Base-by-base conservation (phyloP, 2,329 filamentous ascomycete genomes). In the Talaromyces atroroseus region DNA sequence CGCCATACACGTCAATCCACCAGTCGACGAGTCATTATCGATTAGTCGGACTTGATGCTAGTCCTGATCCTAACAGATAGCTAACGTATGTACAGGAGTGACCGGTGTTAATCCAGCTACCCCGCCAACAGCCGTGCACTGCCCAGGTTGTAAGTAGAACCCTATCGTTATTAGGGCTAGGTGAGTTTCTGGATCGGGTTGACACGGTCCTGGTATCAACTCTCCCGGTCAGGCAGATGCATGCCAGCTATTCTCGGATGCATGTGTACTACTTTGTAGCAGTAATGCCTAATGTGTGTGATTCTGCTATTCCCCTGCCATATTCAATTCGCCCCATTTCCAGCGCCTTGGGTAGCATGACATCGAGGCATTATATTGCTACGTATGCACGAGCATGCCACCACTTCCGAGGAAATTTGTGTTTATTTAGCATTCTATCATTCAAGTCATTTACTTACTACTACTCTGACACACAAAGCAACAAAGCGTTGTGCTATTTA, bases 261-360 rank as follows among this genome's bases (percentile, higher is more conserved):
- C 12, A 2, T 38, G 16, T 20, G 36, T 18, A 40, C 12, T 40
- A 18, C 5, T 16, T 16, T 36, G 32, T 36, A 32, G 4, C 7
- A 36, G 32, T 36, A 36, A 12, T 36, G 32, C 32, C 32, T 36
- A 36, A 36, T 36, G 11, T 3, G 14, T 16, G 32, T 16, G 16
- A 2, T 3, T 36, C 32, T 36, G 14, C 32, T 36, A 36, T 16
- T 36, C 32, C 8, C 12, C 32, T 42, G 38, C 38, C 7, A 18
- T 3, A 40, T n/a, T 40, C 7, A n/a, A 40, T 16, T 20, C 38
- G 10, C 12, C 38, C 42, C 32, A n/a, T n/a, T 34, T 36, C 40
- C 50, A 52, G 50, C 18, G 38, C 40, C 26, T 52, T 36, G 40
- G 40, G 42, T 45, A 53, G 16, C 14, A 34, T 53, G 24, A 23